Base-by-base conservation (phyloP, 2,329 filamentous ascomycete genomes). In the Arthroderma uncinatum region DNA sequence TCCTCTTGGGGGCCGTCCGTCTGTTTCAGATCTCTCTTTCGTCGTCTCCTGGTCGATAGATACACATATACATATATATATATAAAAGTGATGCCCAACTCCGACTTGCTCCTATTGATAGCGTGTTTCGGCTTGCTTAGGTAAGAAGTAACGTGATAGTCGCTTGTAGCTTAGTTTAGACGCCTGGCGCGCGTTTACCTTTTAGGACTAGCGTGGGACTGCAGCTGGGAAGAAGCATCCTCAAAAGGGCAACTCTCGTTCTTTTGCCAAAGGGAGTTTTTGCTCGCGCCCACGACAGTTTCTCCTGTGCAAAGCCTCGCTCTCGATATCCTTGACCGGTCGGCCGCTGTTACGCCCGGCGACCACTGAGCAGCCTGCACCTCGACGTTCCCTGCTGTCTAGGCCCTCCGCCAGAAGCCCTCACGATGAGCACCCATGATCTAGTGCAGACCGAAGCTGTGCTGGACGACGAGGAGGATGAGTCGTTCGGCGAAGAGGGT, bases 371-470 rank as follows among this genome's bases (percentile, higher is more conserved):
- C 3, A 30, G 28, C 28, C 7, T 7, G 28, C 28, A 30, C 28
- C 28, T 30, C 28, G 28, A 30, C 3, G 4, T 3, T 30, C 7
- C 7, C 7, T 30, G 28, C 28, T 30, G n/a, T 7, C 28, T 30
- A 30, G 28, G 28, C 28, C 7, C 28, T 30, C 28, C 28, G 28
- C 21, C 40, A 23, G 25, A 4, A 12, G 6, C 21, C 21, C 33
- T 14, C 57, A 59, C 9, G 19, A 84, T 88, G 81, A 82, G 81
- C 71, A 67, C 73, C 58, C 68, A 69, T 59, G 84, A 90, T 69
- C 77, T 96, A 68, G 85, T 98, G 67, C 85, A 92, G 64, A 84
- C 84, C 62, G 85, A 90, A 75, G 93, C 92, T 64, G 84, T 94
- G 72, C 77, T 96, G 59, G 91, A 91, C 68, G 88, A 93, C 58